Evolutionary conservation across 1,284 basidiomycete species (phyloP).

Genomic region (Polyporus tsugae): DNA sequence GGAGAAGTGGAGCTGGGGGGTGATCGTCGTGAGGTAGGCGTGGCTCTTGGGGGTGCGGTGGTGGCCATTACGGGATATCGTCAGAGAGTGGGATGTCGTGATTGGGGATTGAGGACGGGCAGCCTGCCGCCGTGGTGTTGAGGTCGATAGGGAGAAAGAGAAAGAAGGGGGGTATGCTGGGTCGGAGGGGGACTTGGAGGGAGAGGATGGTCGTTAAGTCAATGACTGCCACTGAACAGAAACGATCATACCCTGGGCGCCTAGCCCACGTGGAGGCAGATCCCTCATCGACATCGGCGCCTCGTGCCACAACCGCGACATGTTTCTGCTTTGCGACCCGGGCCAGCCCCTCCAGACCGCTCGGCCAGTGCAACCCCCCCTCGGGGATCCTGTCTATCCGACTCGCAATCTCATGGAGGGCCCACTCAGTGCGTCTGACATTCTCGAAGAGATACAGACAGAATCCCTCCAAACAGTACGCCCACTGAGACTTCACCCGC

Average conservation of each 20-base stretch:
- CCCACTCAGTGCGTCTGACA: conserved; percentile 25
- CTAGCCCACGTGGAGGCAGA: conserved; percentile 22
- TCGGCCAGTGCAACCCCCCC: neutral
- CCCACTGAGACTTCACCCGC: neutral
- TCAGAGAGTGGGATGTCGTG: conserved; percentile 9
- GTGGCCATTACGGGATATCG: conserved; percentile 39
- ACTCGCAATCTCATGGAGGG: conserved; percentile 10
- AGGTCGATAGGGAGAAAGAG: neutral
- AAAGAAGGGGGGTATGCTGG: conserved; percentile 26
- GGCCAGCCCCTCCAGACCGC: neutral
- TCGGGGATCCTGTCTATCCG: neutral
- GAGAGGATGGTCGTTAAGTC: conserved; percentile 31
- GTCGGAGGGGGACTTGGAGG: conserved; percentile 9
- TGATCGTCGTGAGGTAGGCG: conserved; percentile 53
- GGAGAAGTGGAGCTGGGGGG: conserved; percentile 36
- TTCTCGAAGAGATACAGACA: conserved; percentile 39
- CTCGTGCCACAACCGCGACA: no score
- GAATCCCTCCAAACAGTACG: conserved; percentile 59
- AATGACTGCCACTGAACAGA: conserved; percentile 31
- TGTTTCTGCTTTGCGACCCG: no score
- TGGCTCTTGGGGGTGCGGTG: conserved; percentile 47
- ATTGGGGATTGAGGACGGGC: conserved; percentile 10
- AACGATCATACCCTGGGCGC: conserved; percentile 31
- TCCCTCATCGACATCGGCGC: neutral
- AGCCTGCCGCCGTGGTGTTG: conserved; percentile 28